phyloP scores from a whole-genome alignment of 108 stramenopile genomes.

The Nannochloropsis salina region DNA sequence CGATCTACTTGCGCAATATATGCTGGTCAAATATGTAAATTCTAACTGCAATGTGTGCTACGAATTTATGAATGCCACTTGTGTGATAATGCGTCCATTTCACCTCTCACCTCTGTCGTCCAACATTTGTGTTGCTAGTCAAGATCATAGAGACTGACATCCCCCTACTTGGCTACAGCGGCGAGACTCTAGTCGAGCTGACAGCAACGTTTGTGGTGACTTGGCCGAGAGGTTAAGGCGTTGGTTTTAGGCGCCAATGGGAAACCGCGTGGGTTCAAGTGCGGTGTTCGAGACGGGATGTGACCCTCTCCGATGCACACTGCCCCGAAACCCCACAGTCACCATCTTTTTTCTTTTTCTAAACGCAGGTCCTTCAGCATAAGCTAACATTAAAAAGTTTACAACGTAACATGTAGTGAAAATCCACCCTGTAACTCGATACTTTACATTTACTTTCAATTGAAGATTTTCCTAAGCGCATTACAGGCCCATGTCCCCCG shows the following conservation, averaged over 20 bases:
- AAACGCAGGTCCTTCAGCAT: no score
- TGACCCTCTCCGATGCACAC: neutral
- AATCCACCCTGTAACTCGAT: no score
- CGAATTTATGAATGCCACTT: no score
- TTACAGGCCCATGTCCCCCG: neutral
- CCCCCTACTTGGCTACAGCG: neutral
- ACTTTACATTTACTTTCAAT: no score
- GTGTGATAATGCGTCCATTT: neutral
- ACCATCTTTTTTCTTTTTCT: neutral
- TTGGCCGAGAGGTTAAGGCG: constrained; percentile 19
- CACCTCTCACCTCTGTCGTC: neutral
- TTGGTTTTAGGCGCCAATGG: constrained; percentile 20
- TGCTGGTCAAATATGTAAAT: no score
- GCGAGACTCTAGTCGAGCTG: neutral
- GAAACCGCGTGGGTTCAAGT: constrained; percentile 19
- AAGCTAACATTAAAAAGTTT: no score
- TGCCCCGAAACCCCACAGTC: constrained; percentile 14
- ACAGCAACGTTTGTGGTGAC: neutral
- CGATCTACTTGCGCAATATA: no score
- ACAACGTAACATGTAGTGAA: no score
- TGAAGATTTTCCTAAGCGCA: no score
- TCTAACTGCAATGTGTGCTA: no score
- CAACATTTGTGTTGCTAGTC: no score
- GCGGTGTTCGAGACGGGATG: neutral
- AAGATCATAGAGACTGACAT: no score